A percentile compares a stretch with the other conserved stretches of the same genome.
phyloP scores from a whole-genome alignment of 2,329 filamentous ascomycete genomes.

The Phyllosticta citribraziliensis region DNA sequence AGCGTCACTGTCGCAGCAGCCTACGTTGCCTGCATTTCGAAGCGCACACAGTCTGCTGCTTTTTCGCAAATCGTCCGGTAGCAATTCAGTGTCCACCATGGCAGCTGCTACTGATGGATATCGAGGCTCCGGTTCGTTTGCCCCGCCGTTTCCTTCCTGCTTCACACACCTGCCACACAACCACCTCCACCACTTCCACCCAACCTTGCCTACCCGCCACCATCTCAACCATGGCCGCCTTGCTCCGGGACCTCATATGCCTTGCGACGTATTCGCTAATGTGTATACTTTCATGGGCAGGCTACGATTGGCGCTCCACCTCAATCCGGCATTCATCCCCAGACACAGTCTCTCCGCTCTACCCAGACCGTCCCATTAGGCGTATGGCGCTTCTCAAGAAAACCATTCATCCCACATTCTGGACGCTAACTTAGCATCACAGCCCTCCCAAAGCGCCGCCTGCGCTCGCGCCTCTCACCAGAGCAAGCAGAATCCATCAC shows the following conservation, averaged over 20 bases:
- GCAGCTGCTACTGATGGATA: conserved; percentile 28
- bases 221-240: conserved; percentile 19
- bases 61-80: background rate
- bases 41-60: background rate
- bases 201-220: conserved; percentile 14
- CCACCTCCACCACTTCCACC: conserved; percentile 11
- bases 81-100: conserved; percentile 17
- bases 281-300: conserved; percentile 17
- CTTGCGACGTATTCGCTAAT: conserved; percentile 11
- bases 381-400: conserved; percentile 9
- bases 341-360: conserved; percentile 71
- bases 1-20: background rate
- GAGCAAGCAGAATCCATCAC: conserved; percentile 74
- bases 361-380: conserved; percentile 83
- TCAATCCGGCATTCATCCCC: conserved; percentile 29
- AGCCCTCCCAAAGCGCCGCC: conserved; percentile 77
- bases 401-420: background rate
- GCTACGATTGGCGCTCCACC: conserved; percentile 30
- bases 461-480: conserved; percentile 78
- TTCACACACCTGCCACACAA: conserved; percentile 9
- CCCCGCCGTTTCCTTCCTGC: background rate
- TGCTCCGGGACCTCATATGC: conserved; percentile 17
- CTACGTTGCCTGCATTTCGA: background rate
- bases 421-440: conserved; percentile 2
- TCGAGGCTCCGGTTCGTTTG: conserved; percentile 24